Conservation (phyloP, 2,329 filamentous ascomycete genomes). For the Capronia coronata region DNA sequence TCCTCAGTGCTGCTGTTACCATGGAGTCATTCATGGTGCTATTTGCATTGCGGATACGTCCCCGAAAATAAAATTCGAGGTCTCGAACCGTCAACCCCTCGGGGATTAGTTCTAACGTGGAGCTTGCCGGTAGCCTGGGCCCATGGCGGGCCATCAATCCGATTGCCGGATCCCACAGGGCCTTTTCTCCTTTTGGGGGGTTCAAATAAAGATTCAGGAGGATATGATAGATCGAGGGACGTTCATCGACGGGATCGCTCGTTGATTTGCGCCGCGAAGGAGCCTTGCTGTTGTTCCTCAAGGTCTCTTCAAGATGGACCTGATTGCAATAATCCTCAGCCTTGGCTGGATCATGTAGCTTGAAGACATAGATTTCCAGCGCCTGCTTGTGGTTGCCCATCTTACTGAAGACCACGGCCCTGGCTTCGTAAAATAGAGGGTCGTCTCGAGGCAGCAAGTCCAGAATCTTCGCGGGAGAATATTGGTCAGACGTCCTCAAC, state of each 20-base stretch:
- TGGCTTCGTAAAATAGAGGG: slow-evolving; percentile 76
- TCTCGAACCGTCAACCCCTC: slow-evolving; percentile 68
- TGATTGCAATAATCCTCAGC: slow-evolving; percentile 96
- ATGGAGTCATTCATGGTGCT: slow-evolving; percentile 72
- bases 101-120: slow-evolving; percentile 80
- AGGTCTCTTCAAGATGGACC: slow-evolving; percentile 58
- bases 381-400: slow-evolving; percentile 96
- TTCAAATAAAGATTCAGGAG: slow-evolving; percentile 83
- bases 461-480: slow-evolving; percentile 73
- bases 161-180: slow-evolving; percentile 72
- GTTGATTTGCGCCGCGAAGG: slow-evolving; percentile 36
- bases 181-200: slow-evolving; percentile 65
- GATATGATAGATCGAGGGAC: slow-evolving; percentile 82
- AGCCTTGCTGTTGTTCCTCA: slow-evolving; percentile 32
- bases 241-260: slow-evolving; percentile 49
- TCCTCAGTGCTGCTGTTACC: slow-evolving; percentile 68
- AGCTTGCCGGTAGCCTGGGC: slow-evolving; percentile 78
- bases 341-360: slow-evolving; percentile 76
- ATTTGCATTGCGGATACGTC: slow-evolving; percentile 80
- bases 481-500: slow-evolving; percentile 67
- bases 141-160: slow-evolving; percentile 87
- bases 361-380: slow-evolving; percentile 95
- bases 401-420: slow-evolving; percentile 84
- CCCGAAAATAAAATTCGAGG: slow-evolving; percentile 84
- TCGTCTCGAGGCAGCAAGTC: slow-evolving; percentile 74